These are phyloP conservation scores for Penicillium silybi DNA, from an alignment of 495 filamentous ascomycete genomes.

Conservation along the genomic window DNA sequence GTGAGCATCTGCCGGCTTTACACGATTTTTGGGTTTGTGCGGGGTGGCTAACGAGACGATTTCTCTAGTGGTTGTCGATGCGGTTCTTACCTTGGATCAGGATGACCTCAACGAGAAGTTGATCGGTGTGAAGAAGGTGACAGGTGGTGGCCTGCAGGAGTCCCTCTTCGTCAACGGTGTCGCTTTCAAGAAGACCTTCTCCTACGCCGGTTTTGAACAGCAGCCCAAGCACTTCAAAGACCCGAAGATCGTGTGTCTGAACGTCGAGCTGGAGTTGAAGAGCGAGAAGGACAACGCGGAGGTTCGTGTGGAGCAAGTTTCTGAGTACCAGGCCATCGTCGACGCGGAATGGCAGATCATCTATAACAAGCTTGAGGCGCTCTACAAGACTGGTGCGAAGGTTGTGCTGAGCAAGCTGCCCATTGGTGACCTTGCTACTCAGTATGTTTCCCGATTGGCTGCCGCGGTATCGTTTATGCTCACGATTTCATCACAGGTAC, in stretches of 20 bases:
- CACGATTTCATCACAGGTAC: constrained; percentile 46
- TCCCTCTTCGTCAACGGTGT: constrained; percentile 97
- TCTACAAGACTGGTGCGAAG: constrained; percentile 89
- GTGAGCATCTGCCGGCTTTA: constrained; percentile 43
- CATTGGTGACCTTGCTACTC: constrained; percentile 95
- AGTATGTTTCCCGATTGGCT: constrained; percentile 48
- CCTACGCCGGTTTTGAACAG: constrained; percentile 98
- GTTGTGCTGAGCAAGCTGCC: constrained; percentile 96
- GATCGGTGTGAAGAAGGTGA: constrained; percentile 97
- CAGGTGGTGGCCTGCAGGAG: constrained; percentile 93
- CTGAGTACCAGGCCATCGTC: constrained; percentile 98
- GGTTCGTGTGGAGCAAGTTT: constrained; percentile 95
- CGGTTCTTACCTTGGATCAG: constrained; percentile 94
- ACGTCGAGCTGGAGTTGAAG: constrained; percentile 96
- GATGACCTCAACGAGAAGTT: constrained; percentile 96
- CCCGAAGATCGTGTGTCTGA: constrained; percentile 93
- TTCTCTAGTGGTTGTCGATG: constrained; percentile 87
- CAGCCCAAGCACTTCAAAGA: constrained; percentile 93
- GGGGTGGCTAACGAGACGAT: constrained; percentile 1
- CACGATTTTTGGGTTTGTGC: neutral
- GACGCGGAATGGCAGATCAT: constrained; percentile 99
- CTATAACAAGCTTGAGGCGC: constrained; percentile 95
- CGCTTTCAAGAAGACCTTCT: constrained; percentile 99
- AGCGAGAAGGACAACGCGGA: constrained; percentile 99
- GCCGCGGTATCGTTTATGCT: neutral